A percentile compares a stretch with the other conserved stretches of the same genome.
Conservation (phyloP, 2,329 filamentous ascomycete genomes). For the Cordyceps militaris region DNA sequence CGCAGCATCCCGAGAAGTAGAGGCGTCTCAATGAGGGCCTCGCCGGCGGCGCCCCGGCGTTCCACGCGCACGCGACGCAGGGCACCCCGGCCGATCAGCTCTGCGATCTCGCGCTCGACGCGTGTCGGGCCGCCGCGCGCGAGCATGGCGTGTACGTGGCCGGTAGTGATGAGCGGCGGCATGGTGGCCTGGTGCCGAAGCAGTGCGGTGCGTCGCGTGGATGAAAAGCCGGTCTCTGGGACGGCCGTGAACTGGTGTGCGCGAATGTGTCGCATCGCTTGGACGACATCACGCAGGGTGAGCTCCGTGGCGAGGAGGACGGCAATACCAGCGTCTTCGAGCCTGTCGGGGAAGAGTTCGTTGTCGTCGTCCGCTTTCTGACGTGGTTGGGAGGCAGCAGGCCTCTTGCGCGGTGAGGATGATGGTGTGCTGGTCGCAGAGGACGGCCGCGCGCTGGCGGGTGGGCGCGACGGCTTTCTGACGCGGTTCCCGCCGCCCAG, state of each 20-base stretch:
- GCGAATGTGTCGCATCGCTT: slow-evolving; percentile 57
- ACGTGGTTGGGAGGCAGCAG: slow-evolving; percentile 17
- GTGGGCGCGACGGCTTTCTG: slow-evolving; percentile 24
- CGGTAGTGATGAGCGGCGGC: slow-evolving; percentile 57
- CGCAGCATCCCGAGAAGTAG: slow-evolving; percentile 47
- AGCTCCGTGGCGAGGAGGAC: slow-evolving; percentile 48
- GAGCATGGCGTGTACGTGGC: slow-evolving; percentile 60
- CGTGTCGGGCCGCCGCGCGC: slow-evolving; percentile 46
- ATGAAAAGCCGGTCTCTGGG: slow-evolving; percentile 57
- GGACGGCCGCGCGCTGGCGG: slow-evolving; percentile 11
- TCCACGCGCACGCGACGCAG: slow-evolving; percentile 59
- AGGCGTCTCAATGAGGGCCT: slow-evolving; percentile 53
- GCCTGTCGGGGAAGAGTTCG: slow-evolving; percentile 33
- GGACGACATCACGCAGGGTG: slow-evolving; percentile 53
- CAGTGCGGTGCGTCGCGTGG: slow-evolving; percentile 54
- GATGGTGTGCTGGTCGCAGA: neutral
- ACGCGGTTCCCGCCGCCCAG: slow-evolving; percentile 31
- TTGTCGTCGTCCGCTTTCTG: slow-evolving; percentile 22
- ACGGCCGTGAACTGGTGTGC: slow-evolving; percentile 57
- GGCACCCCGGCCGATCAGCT: slow-evolving; percentile 49
- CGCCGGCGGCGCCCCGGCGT: slow-evolving; percentile 52
- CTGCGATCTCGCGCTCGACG: slow-evolving; percentile 60
- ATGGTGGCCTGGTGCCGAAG: slow-evolving; percentile 53
- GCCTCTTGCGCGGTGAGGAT: slow-evolving; percentile 14
- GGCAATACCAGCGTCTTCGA: slow-evolving; percentile 55